phyloP scores from a whole-genome alignment of 1,284 basidiomycete species.

The Ustilago sp. region DNA sequence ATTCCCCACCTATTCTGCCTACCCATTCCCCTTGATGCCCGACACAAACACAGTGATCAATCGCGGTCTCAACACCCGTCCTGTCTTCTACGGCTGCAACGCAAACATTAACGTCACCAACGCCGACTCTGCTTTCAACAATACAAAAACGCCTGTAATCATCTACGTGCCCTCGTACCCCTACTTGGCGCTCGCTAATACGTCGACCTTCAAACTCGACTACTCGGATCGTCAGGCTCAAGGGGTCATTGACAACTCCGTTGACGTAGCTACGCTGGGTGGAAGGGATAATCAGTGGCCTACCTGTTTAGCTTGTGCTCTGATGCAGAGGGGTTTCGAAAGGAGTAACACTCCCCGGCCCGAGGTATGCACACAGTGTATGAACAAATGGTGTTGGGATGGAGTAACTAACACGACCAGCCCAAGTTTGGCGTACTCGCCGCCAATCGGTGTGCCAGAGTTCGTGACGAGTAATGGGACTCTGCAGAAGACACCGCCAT shows the following conservation, averaged over 20 bases:
- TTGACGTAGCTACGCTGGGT: constrained; percentile 63
- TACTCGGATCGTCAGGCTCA: constrained; percentile 65
- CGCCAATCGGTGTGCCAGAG: constrained; percentile 56
- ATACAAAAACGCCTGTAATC: constrained; percentile 69
- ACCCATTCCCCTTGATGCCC: constrained; percentile 72
- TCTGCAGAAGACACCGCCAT: constrained; percentile 37
- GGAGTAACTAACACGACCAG: constrained; percentile 55
- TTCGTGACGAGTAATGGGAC: constrained; percentile 56
- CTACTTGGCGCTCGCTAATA: constrained; percentile 67
- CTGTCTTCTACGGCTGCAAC: constrained; percentile 81
- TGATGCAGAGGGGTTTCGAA: constrained; percentile 61
- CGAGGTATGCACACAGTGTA: constrained; percentile 54
- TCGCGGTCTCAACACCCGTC: constrained; percentile 77
- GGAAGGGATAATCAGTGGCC: constrained; percentile 55
- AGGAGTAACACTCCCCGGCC: constrained; percentile 46
- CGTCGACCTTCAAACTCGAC: constrained; percentile 67
- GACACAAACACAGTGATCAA: constrained; percentile 74
- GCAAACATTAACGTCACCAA: constrained; percentile 68
- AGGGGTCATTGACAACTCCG: constrained; percentile 62
- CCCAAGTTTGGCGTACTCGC: constrained; percentile 52
- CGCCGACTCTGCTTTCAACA: constrained; percentile 55
- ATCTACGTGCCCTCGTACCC: constrained; percentile 72
- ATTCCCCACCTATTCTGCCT: constrained; percentile 43
- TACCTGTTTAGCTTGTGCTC: constrained; percentile 62
- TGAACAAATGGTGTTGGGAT: constrained; percentile 67